These are phyloP conservation scores for Plasmodium blacklocki DNA, from an alignment of 169 alveolate species.

Conservation along the genomic window DNA sequence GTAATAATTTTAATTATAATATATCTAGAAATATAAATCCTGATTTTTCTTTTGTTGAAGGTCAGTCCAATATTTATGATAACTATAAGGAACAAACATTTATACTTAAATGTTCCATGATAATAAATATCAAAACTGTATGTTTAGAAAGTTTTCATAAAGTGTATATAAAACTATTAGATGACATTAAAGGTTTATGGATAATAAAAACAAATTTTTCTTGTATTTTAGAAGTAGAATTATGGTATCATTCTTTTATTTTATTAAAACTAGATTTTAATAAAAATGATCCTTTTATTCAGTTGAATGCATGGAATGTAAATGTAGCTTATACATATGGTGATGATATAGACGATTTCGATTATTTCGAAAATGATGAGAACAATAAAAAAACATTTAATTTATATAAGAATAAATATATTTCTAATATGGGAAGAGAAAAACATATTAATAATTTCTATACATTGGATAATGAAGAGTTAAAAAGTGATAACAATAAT, in stretches of 20 bases:
- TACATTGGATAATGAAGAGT: not conserved
- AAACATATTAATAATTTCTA: not conserved
- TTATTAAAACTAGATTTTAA: conserved; percentile 57
- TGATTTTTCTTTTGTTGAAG: too few species aligned
- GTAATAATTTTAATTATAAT: not conserved
- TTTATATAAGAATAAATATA: conserved; percentile 39
- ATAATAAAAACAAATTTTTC: conserved; percentile 37
- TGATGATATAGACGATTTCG: conserved; percentile 73
- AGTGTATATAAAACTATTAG: conserved; percentile 6
- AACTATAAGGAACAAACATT: conserved; percentile 35
- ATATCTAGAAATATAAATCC: not conserved
- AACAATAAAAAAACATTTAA: conserved; percentile 9
- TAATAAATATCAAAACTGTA: conserved; percentile 21
- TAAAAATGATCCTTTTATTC: conserved; percentile 26
- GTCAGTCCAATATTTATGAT: too few species aligned
- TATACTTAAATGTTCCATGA: conserved; percentile 71
- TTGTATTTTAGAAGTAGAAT: conserved; percentile 47
- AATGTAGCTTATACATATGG: conserved; percentile 74
- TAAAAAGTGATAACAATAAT: not conserved
- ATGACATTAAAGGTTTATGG: conserved; percentile 59
- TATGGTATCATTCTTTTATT: conserved; percentile 72
- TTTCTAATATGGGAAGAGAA: not conserved
- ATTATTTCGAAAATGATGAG: conserved; percentile 13
- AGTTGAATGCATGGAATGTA: conserved; percentile 60
- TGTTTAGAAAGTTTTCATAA: conserved; percentile 7